Base-by-base conservation (phyloP, 257 asterid genomes). In the Galeopsis tetrahit region DNA sequence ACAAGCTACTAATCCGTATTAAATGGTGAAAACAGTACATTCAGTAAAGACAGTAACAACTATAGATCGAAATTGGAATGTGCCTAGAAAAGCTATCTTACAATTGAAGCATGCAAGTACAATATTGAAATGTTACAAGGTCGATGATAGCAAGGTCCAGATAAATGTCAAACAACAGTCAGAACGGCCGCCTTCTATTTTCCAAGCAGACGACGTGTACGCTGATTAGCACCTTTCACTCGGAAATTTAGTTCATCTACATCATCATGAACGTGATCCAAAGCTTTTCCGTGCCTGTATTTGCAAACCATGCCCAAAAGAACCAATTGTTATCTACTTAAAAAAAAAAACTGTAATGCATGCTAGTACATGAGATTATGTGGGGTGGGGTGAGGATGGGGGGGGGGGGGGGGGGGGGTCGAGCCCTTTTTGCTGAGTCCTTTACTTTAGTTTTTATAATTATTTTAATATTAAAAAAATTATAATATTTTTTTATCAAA, bases 171-270 rank as follows among this genome's bases (percentile, higher is more conserved):
- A 75, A 4, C 9, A 6, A 7, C 43, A 39, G 43, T 39, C 7
- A 1, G 28, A 9, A 10, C 63, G 32, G 10, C 7, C 8, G n/a
- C 6, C 78, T 40, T 76, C 77, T 85, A 89, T 72, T 84, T 84
- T 42, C 88, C 87, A 7, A 89, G 84, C 80, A 89, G 77, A 64
- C 66, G 91, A 52, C 82, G 89, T 8, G 90, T 83, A 13, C 94
- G 90, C 57, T 75, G 79, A 73, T 85, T 85, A 42, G 86, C 90
- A 63, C 84, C 85, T 82, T 80, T 82, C 43, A 89, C 88, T 61
- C 96, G 82, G 80, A 60, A 66, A 64, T 82, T 84, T 13, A 87
- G 74, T 85, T 87, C 94, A 10, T 89, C 96, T 63, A 87, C 87
- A 6, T 87, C 94, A n/a, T 81, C 89, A 69, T 82, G 75, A 71